These are phyloP conservation scores for Verticillium isaacii DNA, from an alignment of 2,329 filamentous ascomycete species.

Conservation along the genomic window DNA sequence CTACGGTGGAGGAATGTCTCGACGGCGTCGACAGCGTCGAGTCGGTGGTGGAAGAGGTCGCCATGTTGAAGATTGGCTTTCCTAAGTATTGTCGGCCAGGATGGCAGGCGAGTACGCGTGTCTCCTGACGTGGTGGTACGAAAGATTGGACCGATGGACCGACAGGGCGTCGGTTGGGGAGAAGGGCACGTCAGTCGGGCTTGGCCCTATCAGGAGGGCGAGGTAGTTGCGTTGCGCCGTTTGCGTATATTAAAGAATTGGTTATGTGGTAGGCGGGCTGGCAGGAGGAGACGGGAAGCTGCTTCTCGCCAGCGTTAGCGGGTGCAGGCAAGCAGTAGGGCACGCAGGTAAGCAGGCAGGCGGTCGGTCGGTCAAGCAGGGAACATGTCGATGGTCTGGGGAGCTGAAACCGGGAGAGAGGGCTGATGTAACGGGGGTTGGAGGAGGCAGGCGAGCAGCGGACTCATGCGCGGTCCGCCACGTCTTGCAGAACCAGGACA, in stretches of 20 bases:
- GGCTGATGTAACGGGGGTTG: not conserved
- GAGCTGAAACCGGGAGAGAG: constrained; percentile 11
- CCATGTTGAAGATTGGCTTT: constrained; percentile 8
- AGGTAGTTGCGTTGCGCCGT: constrained; percentile 3
- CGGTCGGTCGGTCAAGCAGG: not conserved
- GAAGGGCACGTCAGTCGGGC: not conserved
- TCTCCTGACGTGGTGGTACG: constrained; percentile 10
- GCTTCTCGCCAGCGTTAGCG: constrained; percentile 6
- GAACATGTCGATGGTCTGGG: not conserved
- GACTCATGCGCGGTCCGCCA: constrained; percentile 1
- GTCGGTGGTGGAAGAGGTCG: constrained; percentile 7
- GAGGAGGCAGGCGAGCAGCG: not conserved
- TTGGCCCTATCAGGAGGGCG: constrained; percentile 7
- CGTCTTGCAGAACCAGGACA: constrained; percentile 1
- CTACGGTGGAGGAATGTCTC: constrained; percentile 27
- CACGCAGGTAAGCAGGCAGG: not conserved
- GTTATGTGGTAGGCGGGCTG: constrained; percentile 7
- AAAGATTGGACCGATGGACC: constrained; percentile 9
- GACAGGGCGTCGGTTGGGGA: constrained; percentile 5
- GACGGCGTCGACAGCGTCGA: constrained; percentile 17
- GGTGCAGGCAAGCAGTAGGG: not conserved
- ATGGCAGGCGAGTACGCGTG: constrained; percentile 3
- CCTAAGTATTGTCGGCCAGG: not conserved
- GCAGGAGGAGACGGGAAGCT: constrained; percentile 10
- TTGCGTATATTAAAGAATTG: constrained; percentile 11